phyloP scores from a whole-genome alignment of 345 rosid genomes.

The Linum usitatissimum region DNA sequence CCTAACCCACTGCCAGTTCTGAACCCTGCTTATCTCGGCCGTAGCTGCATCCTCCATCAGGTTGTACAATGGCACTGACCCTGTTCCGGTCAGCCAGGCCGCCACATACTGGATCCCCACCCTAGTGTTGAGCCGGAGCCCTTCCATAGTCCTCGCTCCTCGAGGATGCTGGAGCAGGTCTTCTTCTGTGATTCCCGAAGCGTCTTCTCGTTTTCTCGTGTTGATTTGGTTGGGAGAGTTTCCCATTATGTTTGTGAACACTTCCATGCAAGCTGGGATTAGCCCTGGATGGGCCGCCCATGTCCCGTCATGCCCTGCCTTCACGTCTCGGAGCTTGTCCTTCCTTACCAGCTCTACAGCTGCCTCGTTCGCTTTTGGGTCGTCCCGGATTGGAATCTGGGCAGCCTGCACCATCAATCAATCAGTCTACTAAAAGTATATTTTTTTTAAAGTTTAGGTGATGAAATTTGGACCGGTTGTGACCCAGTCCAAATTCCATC shows the following conservation, averaged over 20 bases:
- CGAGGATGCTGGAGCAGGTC: slow-evolving; percentile 77
- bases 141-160: slow-evolving; percentile 74
- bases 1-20: slow-evolving; percentile 94
- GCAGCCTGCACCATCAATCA: slow-evolving; percentile 44
- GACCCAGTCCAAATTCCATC: too few relatives aligned
- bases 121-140: slow-evolving; percentile 74
- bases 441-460: not conserved
- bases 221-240: slow-evolving; percentile 53
- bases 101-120: slow-evolving; percentile 90
- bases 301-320: slow-evolving; percentile 90
- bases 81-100: slow-evolving; percentile 80
- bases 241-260: slow-evolving; percentile 63
- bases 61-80: slow-evolving; percentile 88
- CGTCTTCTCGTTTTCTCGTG: slow-evolving; percentile 53
- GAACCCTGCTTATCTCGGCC: slow-evolving; percentile 88
- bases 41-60: slow-evolving; percentile 97
- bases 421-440: not conserved
- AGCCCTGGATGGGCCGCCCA: slow-evolving; percentile 99
- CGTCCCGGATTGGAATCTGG: slow-evolving; percentile 83
- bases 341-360: slow-evolving; percentile 77
- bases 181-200: slow-evolving; percentile 49
- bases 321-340: slow-evolving; percentile 82
- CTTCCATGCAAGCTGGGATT: slow-evolving; percentile 59
- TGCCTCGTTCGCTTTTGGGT: slow-evolving; percentile 62
- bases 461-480: slow-evolving; percentile 5